Percentiles rank a stretch among this genome's conserved stretches.
Evolutionary conservation across 2,329 filamentous ascomycete genomes (phyloP).

Genomic region (Cladosporium austrohemisphaericum): DNA sequence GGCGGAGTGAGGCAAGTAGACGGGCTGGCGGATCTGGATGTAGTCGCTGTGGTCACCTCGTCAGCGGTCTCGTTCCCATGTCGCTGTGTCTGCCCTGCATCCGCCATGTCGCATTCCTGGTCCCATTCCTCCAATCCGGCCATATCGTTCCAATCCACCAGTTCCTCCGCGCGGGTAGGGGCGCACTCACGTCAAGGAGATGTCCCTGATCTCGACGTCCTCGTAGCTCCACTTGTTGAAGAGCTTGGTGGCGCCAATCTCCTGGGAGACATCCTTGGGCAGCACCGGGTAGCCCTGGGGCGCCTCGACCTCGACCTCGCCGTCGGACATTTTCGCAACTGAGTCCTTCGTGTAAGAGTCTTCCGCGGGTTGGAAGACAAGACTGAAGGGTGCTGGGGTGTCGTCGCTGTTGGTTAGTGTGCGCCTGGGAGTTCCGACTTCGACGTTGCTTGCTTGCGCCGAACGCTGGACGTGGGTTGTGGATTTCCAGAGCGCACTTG

Average conservation of each 20-base stretch:
- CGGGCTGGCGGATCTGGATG: constrained; percentile 97
- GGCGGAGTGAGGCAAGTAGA: constrained; percentile 98
- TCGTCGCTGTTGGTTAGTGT: constrained; percentile 14
- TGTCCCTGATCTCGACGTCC: constrained; percentile 99
- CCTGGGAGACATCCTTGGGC: constrained; percentile 85
- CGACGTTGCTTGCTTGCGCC: constrained; percentile 4
- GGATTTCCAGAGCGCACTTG: neutral
- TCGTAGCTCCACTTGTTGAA: constrained; percentile 99
- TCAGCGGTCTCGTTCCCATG: constrained; percentile 12
- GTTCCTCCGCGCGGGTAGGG: constrained; percentile 14
- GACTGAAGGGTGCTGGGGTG: constrained; percentile 14
- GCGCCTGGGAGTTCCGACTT: constrained; percentile 12
- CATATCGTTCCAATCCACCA: constrained; percentile 11
- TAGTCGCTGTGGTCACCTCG: constrained; percentile 71
- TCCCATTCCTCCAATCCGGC: constrained; percentile 7
- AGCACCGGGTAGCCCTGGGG: constrained; percentile 73
- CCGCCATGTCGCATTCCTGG: constrained; percentile 2
- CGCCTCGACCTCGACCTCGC: constrained; percentile 95
- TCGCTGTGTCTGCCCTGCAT: constrained; percentile 1
- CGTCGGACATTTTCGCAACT: constrained; percentile 57
- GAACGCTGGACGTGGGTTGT: neutral
- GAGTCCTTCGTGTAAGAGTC: constrained; percentile 12
- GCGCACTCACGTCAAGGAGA: constrained; percentile 90
- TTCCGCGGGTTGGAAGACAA: constrained; percentile 12
- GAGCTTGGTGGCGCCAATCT: constrained; percentile 90